A percentile compares a stretch with the other conserved stretches of the same genome.
Conservation (phyloP, 2,329 filamentous ascomycete genomes). For the Venturia oleaginea region DNA sequence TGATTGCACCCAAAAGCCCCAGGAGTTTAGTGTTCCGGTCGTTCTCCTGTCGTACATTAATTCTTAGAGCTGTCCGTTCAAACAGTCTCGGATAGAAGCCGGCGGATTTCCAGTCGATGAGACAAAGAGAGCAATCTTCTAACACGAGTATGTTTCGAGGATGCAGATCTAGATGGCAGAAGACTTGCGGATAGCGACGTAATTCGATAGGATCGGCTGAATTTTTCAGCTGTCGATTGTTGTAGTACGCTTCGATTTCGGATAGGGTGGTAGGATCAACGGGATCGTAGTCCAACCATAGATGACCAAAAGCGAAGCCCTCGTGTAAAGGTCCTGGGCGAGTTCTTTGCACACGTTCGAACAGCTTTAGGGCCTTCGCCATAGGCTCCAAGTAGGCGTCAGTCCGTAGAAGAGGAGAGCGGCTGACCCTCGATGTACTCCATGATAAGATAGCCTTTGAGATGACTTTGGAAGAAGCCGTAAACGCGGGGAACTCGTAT, state of each 20-base stretch:
- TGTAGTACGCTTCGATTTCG: conserved; percentile 14
- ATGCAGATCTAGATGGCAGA: neutral
- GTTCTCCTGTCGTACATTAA: neutral
- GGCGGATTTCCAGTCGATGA: neutral
- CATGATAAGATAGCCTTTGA: conserved; percentile 12
- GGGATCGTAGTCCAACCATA: conserved; percentile 14
- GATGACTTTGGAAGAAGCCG: conserved; percentile 7
- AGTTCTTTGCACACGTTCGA: neutral
- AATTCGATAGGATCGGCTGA: neutral
- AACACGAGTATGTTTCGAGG: neutral
- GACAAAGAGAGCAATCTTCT: neutral
- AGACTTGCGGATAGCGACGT: neutral
- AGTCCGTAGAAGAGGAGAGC: neutral
- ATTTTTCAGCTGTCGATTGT: neutral
- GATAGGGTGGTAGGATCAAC: conserved; percentile 12
- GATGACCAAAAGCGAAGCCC: conserved; percentile 9
- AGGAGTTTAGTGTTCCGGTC: neutral
- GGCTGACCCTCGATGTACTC: conserved; percentile 13
- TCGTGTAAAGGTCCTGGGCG: conserved; percentile 12
- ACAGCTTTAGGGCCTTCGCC: neutral
- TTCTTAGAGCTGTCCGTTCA: neutral
- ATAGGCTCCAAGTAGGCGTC: conserved; percentile 12
- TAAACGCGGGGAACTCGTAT: conserved; percentile 4
- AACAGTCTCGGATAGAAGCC: neutral
- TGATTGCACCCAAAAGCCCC: neutral